phyloP scores from a whole-genome alignment of 164 flowering plant species.

The Macadamia tetraphylla region DNA sequence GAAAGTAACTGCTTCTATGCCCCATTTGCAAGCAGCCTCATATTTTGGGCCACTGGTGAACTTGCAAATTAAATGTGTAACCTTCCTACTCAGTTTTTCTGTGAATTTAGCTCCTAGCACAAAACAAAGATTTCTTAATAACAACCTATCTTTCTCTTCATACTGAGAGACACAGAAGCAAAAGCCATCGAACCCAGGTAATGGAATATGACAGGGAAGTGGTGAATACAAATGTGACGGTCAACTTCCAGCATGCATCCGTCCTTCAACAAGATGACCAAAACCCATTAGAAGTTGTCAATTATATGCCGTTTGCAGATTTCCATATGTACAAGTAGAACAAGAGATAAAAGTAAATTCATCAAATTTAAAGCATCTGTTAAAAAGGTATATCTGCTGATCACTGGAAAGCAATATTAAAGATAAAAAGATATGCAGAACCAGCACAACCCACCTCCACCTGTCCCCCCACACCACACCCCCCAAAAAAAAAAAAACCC shows the following conservation, averaged over 20 bases:
- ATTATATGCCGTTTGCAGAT: background rate
- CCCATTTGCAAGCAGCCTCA: slow-evolving; percentile 84
- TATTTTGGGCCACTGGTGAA: slow-evolving; percentile 77
- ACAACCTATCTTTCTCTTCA: slow-evolving; percentile 70
- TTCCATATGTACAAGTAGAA: background rate
- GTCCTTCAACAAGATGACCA: slow-evolving; percentile 43
- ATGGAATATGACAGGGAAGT: slow-evolving; percentile 74
- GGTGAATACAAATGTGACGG: slow-evolving; percentile 87
- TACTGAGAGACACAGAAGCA: slow-evolving; percentile 86
- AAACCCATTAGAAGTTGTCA: slow-evolving; percentile 15
- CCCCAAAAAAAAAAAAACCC: no score
- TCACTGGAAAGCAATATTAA: background rate
- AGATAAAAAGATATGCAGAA: no score
- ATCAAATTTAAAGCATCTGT: background rate
- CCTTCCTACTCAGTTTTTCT: slow-evolving; percentile 63
- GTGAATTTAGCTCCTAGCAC: slow-evolving; percentile 81
- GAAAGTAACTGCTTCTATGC: slow-evolving; percentile 56
- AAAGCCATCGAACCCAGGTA: slow-evolving; percentile 68
- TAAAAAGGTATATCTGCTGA: background rate
- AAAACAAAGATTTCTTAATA: slow-evolving; percentile 73
- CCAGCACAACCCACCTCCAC: no score
- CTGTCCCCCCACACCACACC: no score
- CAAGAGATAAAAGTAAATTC: background rate
- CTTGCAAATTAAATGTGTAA: slow-evolving; percentile 84
- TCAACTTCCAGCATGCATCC: slow-evolving; percentile 73